Evolutionary conservation across 495 filamentous ascomycete genomes (phyloP).

Genomic region (Margaritispora aquatica): DNA sequence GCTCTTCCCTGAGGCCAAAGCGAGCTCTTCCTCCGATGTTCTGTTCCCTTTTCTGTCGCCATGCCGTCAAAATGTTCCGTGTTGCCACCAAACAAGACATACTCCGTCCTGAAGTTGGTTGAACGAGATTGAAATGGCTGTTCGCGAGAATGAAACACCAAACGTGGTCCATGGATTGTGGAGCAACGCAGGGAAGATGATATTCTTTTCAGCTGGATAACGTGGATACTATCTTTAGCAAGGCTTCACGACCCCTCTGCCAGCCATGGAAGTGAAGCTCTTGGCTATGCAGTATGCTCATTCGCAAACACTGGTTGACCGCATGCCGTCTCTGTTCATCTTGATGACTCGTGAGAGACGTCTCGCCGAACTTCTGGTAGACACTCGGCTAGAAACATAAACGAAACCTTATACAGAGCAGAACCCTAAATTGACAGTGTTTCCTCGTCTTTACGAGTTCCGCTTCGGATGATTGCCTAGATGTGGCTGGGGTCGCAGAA

Average conservation of each 20-base stretch:
- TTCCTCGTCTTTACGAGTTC: not conserved
- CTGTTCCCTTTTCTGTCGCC: not conserved
- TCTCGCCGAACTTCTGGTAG: not conserved
- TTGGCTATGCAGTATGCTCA: too few relatives aligned
- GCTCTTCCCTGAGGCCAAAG: conserved; percentile 7
- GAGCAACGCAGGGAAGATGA: not conserved
- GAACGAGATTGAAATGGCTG: not conserved
- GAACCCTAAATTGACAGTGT: too few relatives aligned
- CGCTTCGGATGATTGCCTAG: not conserved
- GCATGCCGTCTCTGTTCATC: too few relatives aligned
- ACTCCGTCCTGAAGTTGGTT: not conserved
- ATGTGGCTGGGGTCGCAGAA: too few relatives aligned
- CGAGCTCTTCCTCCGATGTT: not conserved
- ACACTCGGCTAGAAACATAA: not conserved
- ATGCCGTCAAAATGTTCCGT: not conserved
- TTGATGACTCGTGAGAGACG: too few relatives aligned
- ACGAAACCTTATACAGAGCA: not conserved
- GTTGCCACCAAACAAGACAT: not conserved
- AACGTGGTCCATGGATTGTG: not conserved
- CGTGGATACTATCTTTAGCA: not conserved
- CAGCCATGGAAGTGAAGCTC: too few relatives aligned
- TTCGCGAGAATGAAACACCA: not conserved
- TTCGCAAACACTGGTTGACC: too few relatives aligned
- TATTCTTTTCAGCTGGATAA: not conserved
- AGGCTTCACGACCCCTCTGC: too few relatives aligned